These are phyloP conservation scores for Aureobasidium melanogenum DNA, from an alignment of 2,329 filamentous ascomycete species.

Conservation along the genomic window DNA sequence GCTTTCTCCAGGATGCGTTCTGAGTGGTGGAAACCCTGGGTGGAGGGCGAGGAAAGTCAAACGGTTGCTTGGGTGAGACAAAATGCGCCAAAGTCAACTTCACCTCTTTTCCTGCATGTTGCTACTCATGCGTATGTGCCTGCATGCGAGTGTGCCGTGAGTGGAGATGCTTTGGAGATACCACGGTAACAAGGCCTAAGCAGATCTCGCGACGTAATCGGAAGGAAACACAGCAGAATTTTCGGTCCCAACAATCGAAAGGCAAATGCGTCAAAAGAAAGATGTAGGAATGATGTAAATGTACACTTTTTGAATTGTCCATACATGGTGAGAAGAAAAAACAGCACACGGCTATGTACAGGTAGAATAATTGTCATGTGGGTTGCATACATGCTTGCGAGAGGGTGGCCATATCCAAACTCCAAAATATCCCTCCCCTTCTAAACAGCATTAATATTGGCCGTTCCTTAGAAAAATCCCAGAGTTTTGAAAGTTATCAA, in stretches of 20 bases:
- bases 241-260: background rate
- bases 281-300: background rate
- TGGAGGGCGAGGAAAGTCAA: background rate
- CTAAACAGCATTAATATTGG: constrained; percentile 9
- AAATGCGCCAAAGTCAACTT: background rate
- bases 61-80: constrained; percentile 6
- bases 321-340: background rate
- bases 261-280: background rate
- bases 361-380: background rate
- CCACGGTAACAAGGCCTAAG: background rate
- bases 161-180: constrained; percentile 1
- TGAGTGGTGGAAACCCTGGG: background rate
- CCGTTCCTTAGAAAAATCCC: constrained; percentile 2
- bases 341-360: constrained; percentile 6
- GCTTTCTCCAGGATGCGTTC: background rate
- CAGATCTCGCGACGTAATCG: background rate
- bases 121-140: background rate
- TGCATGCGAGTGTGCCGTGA: background rate
- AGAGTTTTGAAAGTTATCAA: background rate
- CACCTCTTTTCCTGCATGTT: background rate
- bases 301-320: constrained; percentile 8
- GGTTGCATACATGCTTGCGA: background rate
- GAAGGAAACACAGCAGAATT: background rate
- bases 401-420: constrained; percentile 4
- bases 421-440: constrained; percentile 6